Evolutionary conservation across 2,329 filamentous ascomycete genomes (phyloP).

Genomic region (Hypomyces perniciosus): DNA sequence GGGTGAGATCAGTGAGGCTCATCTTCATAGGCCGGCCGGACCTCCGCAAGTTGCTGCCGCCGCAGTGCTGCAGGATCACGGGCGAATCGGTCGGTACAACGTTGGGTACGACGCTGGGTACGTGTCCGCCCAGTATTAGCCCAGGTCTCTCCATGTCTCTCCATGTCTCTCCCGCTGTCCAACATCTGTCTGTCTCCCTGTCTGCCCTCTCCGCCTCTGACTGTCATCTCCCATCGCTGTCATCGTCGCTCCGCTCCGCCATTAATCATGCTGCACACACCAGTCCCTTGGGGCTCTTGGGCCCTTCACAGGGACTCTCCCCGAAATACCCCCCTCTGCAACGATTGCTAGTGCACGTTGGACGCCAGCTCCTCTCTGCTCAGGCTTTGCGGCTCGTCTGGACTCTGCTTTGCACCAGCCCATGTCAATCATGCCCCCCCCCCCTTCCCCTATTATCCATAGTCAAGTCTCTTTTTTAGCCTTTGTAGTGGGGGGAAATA

Average conservation of each 20-base stretch:
- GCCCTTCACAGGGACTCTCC: neutral
- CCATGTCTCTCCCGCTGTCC: constrained; percentile 2
- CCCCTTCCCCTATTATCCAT: constrained; percentile 3
- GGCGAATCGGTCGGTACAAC: constrained; percentile 12
- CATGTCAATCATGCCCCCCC: constrained; percentile 6
- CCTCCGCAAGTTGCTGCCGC: neutral
- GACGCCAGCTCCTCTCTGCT: neutral
- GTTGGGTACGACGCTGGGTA: constrained; percentile 12
- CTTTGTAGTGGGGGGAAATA: constrained; percentile 1
- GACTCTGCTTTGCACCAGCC: neutral
- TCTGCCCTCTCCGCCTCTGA: neutral
- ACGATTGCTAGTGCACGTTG: neutral
- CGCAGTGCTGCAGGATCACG: neutral
- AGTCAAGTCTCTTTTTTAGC: constrained; percentile 1
- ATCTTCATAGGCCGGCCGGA: constrained; percentile 2
- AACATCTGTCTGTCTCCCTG: neutral
- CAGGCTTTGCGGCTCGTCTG: neutral
- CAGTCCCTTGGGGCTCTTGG: neutral
- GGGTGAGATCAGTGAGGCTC: constrained; percentile 13
- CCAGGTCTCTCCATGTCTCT: constrained; percentile 1
- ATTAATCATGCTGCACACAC: neutral
- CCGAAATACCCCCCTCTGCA: neutral
- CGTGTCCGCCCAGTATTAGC: constrained; percentile 10
- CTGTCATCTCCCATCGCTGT: neutral
- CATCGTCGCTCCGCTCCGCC: constrained; percentile 4